Evolutionary conservation across 1,284 basidiomycete genomes (phyloP), one percentile per base, ranked within the genome.

Genomic region (Anthracocystis panici-leucophaei): DNA sequence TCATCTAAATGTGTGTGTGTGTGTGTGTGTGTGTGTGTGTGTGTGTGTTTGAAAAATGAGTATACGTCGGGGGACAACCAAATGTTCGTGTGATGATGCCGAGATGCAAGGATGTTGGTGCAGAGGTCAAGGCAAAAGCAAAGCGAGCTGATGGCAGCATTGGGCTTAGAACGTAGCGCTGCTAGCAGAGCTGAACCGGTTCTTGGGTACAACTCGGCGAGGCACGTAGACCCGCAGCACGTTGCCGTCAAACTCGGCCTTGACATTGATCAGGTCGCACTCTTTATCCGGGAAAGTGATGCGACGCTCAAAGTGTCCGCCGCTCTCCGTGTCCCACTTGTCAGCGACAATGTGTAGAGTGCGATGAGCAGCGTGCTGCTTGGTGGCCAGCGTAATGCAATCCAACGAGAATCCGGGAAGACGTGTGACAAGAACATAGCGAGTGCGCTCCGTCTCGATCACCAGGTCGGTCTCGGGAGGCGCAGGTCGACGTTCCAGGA

Each of bases 91-190:
- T 33, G 14, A 16, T 38, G 14, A 38, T 38, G 35, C 35, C 35
- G 35, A 16, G 14, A 38, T 38, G 35, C 35, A 38, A 12, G 10
- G 14, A 38, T 14, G 14, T 38, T 38, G 2, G 35, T 5, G 35
- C 35, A 38, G 35, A 38, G 35, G 35, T 16, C 10, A 38, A 27
- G 27, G 27, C 27, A 27, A 38, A 16, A 38, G 2, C 6, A 33
- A 11, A 33, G 31, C 31, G 31, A 33, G 31, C 31, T 33, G 31
- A 33, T 8, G 8, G 11, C 14, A 38, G 14, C 35, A 16, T 38
- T 3, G 12, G 35, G 12, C 90, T 75, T 91, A 92, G 86, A 90
- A 77, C 1, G 59, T 66, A 27, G 70, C 75, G 49, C 74, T 76
- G 62, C 57, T 69, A 16, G 75, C 65, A 21, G 70, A 74, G 53